A percentile compares a stretch with the other conserved stretches of the same genome.
Evolutionary conservation across 2,329 filamentous ascomycete species (phyloP).

Genomic region (Colletotrichum spaethianum): DNA sequence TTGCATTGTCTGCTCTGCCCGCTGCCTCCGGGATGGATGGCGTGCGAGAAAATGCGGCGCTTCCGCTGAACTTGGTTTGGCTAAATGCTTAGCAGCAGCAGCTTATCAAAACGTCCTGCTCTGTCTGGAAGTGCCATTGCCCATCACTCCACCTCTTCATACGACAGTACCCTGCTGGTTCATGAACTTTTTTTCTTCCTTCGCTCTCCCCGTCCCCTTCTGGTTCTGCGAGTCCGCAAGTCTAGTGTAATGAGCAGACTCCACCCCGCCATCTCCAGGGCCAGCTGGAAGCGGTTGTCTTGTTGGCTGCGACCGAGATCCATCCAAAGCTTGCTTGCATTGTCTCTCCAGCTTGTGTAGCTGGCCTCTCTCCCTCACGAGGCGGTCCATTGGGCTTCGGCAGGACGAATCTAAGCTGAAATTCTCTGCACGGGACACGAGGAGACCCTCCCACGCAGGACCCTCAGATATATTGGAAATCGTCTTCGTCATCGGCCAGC

Average conservation of each 20-base stretch:
- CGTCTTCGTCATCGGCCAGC: constrained; percentile 24
- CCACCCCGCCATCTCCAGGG: neutral
- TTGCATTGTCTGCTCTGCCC: neutral
- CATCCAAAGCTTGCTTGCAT: neutral
- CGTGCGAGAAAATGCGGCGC: neutral
- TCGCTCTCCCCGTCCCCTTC: too few species aligned
- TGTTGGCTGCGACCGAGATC: neutral
- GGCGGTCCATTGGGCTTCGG: neutral
- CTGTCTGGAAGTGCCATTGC: constrained; percentile 23
- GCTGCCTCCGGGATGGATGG: neutral
- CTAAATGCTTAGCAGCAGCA: neutral
- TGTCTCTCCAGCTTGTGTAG: neutral
- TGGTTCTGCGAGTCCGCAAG: constrained; percentile 12
- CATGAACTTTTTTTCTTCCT: neutral
- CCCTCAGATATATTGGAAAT: neutral
- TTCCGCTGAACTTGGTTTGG: neutral
- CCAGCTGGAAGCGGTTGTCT: neutral
- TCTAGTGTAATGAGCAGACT: constrained; percentile 11
- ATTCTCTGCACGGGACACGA: neutral
- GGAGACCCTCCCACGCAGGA: neutral
- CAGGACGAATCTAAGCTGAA: neutral
- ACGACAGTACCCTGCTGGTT: neutral
- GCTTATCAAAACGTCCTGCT: neutral
- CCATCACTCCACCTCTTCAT: constrained; percentile 10
- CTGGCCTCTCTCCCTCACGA: neutral